Conservation (phyloP, 164 flowering plant genomes). For the Aristolochia californica region DNA sequence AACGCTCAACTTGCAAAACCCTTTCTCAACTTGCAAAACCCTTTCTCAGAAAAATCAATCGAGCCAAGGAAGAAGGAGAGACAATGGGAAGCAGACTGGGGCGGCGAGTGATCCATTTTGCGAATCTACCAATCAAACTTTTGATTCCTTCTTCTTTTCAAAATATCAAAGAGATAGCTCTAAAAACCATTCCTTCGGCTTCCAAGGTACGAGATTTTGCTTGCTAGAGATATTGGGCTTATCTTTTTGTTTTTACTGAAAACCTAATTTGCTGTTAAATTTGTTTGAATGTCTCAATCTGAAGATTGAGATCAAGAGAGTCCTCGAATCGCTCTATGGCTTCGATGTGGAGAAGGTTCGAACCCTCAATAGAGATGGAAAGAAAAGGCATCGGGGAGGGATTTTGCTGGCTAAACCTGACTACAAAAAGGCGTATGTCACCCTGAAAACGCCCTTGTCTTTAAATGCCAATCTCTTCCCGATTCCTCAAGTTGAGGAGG, state of each 20-base stretch:
- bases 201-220: constrained; percentile 5
- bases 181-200: constrained; percentile 18
- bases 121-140: constrained; percentile 11
- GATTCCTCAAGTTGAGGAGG: constrained; percentile 10
- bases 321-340: constrained; percentile 11
- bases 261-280: not conserved
- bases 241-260: not conserved
- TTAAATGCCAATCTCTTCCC: constrained; percentile 10
- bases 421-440: constrained; percentile 16
- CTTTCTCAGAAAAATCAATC: too few relatives aligned
- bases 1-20: not conserved
- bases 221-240: not conserved
- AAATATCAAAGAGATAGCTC: constrained; percentile 13
- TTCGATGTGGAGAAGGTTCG: constrained; percentile 15
- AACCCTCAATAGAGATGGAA: constrained; percentile 16
- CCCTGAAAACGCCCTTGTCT: constrained; percentile 12
- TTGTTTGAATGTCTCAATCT: not conserved
- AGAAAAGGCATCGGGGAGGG: constrained; percentile 15
- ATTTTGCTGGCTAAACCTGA: constrained; percentile 15
- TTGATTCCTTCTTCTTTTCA: constrained; percentile 12
- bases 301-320: constrained; percentile 17
- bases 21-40: not conserved
- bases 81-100: constrained; percentile 13
- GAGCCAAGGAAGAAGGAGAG: not conserved
- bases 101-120: constrained; percentile 10